These are phyloP conservation scores for Tolypocladium ophioglossoides DNA, from an alignment of 2,329 filamentous ascomycete species.

Conservation along the genomic window DNA sequence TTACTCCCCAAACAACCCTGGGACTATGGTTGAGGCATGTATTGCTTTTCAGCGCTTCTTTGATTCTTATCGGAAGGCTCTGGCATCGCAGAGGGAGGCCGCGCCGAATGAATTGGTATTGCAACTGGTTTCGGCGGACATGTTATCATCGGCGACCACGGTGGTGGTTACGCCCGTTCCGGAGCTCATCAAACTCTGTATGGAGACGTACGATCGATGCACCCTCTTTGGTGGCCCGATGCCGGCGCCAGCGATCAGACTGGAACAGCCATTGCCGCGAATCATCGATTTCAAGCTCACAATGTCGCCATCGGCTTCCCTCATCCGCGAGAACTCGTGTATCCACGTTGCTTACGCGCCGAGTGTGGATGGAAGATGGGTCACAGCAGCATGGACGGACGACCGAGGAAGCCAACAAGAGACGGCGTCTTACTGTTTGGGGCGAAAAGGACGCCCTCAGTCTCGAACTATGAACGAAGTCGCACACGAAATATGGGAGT, in stretches of 20 bases:
- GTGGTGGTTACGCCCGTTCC: constrained; percentile 51
- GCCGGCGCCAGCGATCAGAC: constrained; percentile 59
- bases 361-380: constrained; percentile 67
- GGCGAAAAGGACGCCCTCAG: constrained; percentile 42
- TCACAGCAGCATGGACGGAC: constrained; percentile 74
- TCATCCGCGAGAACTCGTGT: constrained; percentile 68
- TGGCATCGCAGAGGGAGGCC: constrained; percentile 29
- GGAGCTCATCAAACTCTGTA: constrained; percentile 52
- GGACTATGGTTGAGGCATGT: constrained; percentile 59
- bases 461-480: constrained; percentile 49
- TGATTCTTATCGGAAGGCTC: constrained; percentile 40
- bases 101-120: constrained; percentile 58
- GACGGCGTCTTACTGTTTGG: constrained; percentile 62
- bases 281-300: constrained; percentile 66
- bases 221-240: constrained; percentile 43
- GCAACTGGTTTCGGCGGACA: constrained; percentile 60
- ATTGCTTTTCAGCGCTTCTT: constrained; percentile 64
- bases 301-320: constrained; percentile 56
- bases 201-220: constrained; percentile 72
- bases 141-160: constrained; percentile 53
- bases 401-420: constrained; percentile 64
- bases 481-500: constrained; percentile 68
- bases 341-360: constrained; percentile 72
- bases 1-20: constrained; percentile 53
- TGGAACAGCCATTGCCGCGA: constrained; percentile 60